Conservation (phyloP, 2,329 filamentous ascomycete species). For the Phialophora chinensis region DNA sequence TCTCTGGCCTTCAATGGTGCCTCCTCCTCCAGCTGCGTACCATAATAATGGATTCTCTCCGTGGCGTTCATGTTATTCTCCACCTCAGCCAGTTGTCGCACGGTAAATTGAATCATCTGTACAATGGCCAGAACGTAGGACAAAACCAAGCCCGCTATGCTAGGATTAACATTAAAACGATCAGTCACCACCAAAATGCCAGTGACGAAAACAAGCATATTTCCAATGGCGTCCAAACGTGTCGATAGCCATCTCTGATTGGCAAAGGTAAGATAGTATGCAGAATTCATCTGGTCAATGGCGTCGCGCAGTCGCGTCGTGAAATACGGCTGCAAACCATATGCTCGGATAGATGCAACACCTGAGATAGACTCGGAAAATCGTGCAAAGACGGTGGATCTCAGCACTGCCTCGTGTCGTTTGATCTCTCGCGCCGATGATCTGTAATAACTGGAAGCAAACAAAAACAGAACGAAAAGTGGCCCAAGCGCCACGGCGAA, state of each 20-base stretch:
- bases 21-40: constrained; percentile 83
- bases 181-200: constrained; percentile 92
- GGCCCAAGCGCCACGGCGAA: constrained; percentile 74
- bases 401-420: constrained; percentile 86
- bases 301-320: constrained; percentile 69
- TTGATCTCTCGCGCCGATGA: constrained; percentile 92
- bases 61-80: constrained; percentile 99
- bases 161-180: constrained; percentile 82
- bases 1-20: constrained; percentile 77
- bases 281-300: constrained; percentile 90
- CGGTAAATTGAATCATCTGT: constrained; percentile 94
- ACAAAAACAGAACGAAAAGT: constrained; percentile 76
- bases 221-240: constrained; percentile 83
- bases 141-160: constrained; percentile 83
- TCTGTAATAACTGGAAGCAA: constrained; percentile 86
- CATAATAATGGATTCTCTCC: constrained; percentile 89
- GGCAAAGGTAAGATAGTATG: constrained; percentile 92
- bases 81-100: constrained; percentile 90
- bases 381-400: constrained; percentile 85
- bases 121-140: constrained; percentile 93
- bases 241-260: constrained; percentile 94
- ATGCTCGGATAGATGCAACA: constrained; percentile 84
- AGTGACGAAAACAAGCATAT: constrained; percentile 81
- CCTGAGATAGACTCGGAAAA: constrained; percentile 89
- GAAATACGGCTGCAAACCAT: constrained; percentile 80